Evolutionary conservation across 495 filamentous ascomycete species (phyloP), one percentile per base, ranked within the genome.

Genomic region (Penicillium salamii): DNA sequence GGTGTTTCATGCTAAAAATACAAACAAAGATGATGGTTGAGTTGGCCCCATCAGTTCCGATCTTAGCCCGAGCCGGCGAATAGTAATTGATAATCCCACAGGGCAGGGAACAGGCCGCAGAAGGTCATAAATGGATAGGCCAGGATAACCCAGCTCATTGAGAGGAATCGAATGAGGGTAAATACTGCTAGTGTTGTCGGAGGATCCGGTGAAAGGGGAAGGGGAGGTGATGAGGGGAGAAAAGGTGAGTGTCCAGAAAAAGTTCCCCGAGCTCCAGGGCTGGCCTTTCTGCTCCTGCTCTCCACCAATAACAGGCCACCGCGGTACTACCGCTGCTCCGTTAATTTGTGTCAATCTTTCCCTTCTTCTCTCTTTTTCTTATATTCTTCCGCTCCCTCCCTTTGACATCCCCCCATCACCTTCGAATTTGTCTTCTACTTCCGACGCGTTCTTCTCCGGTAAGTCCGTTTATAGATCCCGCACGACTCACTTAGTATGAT

Each of bases 151-250:
- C 52, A 57, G 32, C 49, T 7, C 12, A 20, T 26, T 14, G 2
- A 34, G 53, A 58, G 62, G 75, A 77, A 49, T 67, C 55, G 55
- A 78, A 79, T 37, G 63, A 74, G 71, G 63, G 61, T 55, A 74
- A 72, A 70, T 52, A 75, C 54, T 7, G 13, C 28, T 14, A 33
- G 40, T 5, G 38, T 58, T 56, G 62, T 26, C n/a, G 52, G 34
- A 34, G 35, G 7, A 57, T 52, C 38, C 55, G 43, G 33, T 46
- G 42, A 52, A 56, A 38, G 48, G 49, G 46, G n/a, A 40, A 52
- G 34, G 18, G 37, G 15, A 32, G 26, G 21, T 45, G 39, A 41
- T 53, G 51, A 46, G 33, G 56, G 36, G 49, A 52, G 57, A 54
- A 42, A 48, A 43, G 24, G 41, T 21, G n/a, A n/a, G n/a, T n/a